Evolutionary conservation across 306 rosid genomes (phyloP), one percentile per base, ranked within the genome.

Genomic region (Medicago arabica): DNA sequence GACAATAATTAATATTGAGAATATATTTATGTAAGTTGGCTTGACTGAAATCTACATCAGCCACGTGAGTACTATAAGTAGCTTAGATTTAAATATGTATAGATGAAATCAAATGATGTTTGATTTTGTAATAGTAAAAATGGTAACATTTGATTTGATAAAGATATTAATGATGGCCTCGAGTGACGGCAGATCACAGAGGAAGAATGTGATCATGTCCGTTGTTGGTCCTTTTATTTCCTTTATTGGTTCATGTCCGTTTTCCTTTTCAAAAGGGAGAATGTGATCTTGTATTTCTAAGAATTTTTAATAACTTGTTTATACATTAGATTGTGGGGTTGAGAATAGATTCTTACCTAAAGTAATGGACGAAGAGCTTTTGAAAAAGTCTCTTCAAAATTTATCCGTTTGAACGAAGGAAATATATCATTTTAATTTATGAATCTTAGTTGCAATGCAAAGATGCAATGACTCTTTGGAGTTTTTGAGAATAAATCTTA

Each of bases 61-160:
- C 60, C 83, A 78, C 77, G 86, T 83, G 83, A 74, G 39, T 15
- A 12, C 64, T 71, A 77, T 57, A 72, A 41, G 50, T 72, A 66
- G 57, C 10, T 59, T 49, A 4, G 64, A 38, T 66, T 66, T 49
- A 62, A 3, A 18, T 10, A n/a, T 21, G 54, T 1, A 25, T 17
- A 36, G 16, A 41, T 60, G 80, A 71, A 76, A 72, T 64, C 61
- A 53, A 44, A 38, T 34, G 58, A 50, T 15, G 17, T 44, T 61
- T 60, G 69, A 74, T 46, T 72, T 46, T 39, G 54, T 39, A 19
- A 13, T 16, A 39, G 34, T 15, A 21, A n/a, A 38, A 7, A 64
- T 41, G 50, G 66, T 3, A 50, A 54, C n/a, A 10, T 71, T 57
- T 34, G 75, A 68, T 72, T 58, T 21, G 67, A 60, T 53, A 14